Base-by-base conservation (phyloP, 2,329 filamentous ascomycete species). In the Sporothrix brunneoviolacea region DNA sequence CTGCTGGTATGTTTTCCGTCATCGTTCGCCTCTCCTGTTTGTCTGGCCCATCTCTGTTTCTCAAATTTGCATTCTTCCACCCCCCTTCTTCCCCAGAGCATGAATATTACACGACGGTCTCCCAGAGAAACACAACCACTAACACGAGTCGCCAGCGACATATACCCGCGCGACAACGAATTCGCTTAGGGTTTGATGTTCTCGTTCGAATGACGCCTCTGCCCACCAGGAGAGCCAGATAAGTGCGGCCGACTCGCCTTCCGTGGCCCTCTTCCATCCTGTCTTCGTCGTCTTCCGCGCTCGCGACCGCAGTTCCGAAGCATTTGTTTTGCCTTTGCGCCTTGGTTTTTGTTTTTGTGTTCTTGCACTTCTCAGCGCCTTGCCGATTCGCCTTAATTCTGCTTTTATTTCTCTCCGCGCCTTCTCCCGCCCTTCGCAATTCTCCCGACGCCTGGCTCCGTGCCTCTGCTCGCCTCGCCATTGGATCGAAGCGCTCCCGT, bases 161-260 rank as follows among this genome's bases (percentile, higher is more conserved):
- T 4, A 24, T 18, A n/a, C 12, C n/a, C 33, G 44, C 39, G 50
- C 50, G 39, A 52, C 32, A 30, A 38, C 40, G 19, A 22, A n/a
- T 12, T 45, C 50, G 35, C 22, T 40, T 28, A n/a, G 36, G 21
- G 41, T 38, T 49, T 42, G 51, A 53, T 46, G 36, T 37, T 50
- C 36, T 53, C 43, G 19, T 30, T 40, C 33, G 45, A 40, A 40
- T 49, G 28, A 40, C 40, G 19, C 19, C 19, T 10, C 19, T 27
- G 19, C 15, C 19, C 5, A 10, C 38, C n/a, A 40, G 8, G 10
- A 24, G 19, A 24, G 9, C 9, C 16, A 9, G 24, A 28, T 28
- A 40, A 10, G 19, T 39, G n/a, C 33, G 8, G 42, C 22, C 32
- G 33, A 35, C 32, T 36, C 30, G 28, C 28, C 15, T 49, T 37